Evolutionary conservation across 768 basidiomycete genomes (phyloP).

Genomic region (Calocybe indica): DNA sequence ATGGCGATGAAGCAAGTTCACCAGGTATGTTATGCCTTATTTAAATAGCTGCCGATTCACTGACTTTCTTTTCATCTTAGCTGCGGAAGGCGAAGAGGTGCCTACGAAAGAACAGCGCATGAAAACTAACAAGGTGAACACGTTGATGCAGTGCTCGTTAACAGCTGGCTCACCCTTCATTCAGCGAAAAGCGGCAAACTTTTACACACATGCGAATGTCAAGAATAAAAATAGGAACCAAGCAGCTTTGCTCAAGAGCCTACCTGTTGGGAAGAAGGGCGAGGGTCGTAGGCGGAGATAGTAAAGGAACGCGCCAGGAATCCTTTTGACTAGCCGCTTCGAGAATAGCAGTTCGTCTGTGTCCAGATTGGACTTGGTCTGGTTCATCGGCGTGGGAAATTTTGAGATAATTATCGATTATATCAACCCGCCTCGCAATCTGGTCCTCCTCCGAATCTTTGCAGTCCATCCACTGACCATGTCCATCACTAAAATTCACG

Average conservation of each 20-base stretch:
- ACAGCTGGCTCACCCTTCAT: constrained; percentile 4
- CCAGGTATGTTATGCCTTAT: not conserved
- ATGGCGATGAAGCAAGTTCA: constrained; percentile 5
- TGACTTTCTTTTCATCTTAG: too few species aligned
- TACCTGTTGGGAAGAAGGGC: constrained; percentile 45
- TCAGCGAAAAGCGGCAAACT: constrained; percentile 88
- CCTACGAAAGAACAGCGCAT: constrained; percentile 66
- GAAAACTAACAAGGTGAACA: constrained; percentile 84
- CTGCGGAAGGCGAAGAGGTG: constrained; percentile 10
- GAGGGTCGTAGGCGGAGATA: constrained; percentile 29
- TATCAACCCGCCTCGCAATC: constrained; percentile 9
- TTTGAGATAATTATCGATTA: constrained; percentile 28
- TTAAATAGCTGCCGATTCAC: too few species aligned
- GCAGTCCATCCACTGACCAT: constrained; percentile 42
- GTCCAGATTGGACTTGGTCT: not conserved
- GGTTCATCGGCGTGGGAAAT: constrained; percentile 29
- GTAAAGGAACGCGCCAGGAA: constrained; percentile 4
- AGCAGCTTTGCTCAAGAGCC: constrained; percentile 50
- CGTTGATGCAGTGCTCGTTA: constrained; percentile 2
- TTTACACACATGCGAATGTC: constrained; percentile 79
- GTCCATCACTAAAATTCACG: constrained; percentile 89
- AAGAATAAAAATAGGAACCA: constrained; percentile 81
- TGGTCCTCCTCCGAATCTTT: constrained; percentile 11
- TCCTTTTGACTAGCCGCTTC: not conserved
- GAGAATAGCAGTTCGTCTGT: not conserved